Conservation (phyloP, 768 basidiomycete species). For the Lactarius trivialis region DNA sequence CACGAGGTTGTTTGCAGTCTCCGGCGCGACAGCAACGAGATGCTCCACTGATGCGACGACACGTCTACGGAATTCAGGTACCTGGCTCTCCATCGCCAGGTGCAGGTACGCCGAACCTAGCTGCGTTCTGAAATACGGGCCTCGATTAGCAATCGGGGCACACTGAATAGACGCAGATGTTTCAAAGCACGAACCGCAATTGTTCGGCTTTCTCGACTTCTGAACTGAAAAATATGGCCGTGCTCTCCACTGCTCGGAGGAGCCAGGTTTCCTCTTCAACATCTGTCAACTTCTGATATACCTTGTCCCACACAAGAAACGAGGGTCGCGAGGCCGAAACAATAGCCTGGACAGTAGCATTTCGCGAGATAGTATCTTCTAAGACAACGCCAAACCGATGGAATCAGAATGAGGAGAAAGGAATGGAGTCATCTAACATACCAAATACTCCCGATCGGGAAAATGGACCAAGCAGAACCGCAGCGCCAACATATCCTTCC, state of each 20-base stretch:
- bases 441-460: conserved; percentile 45
- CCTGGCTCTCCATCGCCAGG: conserved; percentile 53
- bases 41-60: conserved; percentile 39
- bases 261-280: conserved; percentile 71
- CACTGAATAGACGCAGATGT: background rate
- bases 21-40: conserved; percentile 37
- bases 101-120: conserved; percentile 65
- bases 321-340: conserved; percentile 59
- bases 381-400: conserved; percentile 22
- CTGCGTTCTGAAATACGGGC: conserved; percentile 39
- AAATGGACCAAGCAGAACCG: conserved; percentile 60
- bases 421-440: conserved; percentile 31
- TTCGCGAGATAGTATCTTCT: conserved; percentile 46
- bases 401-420: conserved; percentile 15
- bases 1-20: conserved; percentile 46
- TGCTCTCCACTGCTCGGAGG: conserved; percentile 52
- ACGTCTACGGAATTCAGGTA: conserved; percentile 46
- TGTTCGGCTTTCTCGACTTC: conserved; percentile 49
- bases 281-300: conserved; percentile 64
- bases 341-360: conserved; percentile 43
- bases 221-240: conserved; percentile 39
- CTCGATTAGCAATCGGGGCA: background rate
- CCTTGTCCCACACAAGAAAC: conserved; percentile 84
- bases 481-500: conserved; percentile 77
- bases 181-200: conserved; percentile 42